Evolutionary conservation across 176 grass and related monocot genomes (phyloP), one percentile per base, ranked within the genome.

Genomic region (Aegilops sharonensis): DNA sequence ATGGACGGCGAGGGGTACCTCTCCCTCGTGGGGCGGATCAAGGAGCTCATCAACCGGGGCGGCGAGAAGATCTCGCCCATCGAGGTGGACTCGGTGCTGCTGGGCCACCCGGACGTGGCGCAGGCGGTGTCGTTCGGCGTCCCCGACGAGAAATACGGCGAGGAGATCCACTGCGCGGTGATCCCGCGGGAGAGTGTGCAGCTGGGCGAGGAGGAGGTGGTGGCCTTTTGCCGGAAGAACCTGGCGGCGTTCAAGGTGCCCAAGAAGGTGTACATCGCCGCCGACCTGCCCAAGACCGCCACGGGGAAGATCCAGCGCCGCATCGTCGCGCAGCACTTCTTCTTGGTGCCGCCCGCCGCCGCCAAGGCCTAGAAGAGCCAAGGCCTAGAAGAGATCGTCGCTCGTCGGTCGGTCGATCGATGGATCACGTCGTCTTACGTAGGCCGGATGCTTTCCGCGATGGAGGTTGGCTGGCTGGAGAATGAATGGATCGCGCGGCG

Each of bases 21-120:
- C 8, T 77, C 32, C 10, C 89, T 99, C 0, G 97, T 99, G 3
- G 94, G 97, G 6, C 75, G 97, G 11, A 99, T 99, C 90, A 99
- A 99, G 94, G 97, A 99, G 90, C 90, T 96, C 3, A 94, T 99
- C 80, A 99, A 99, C 89, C 90, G 94, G 27, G 97, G 97, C 84
- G 97, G 97, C 0, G 97, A 99, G 92, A 99, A 99, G 83, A 99
- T 99, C 47, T 99, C 97, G n/a, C 97, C 97, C 1, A 96, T 99
- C 73, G 97, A 99, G 81, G 97, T 99, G 35, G 97, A 99, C 83
- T 87, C 97, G 36, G 94, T 99, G 75, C 86, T 99, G 77, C 78
- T 99, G 2, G 85, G 5, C 4, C 89, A 90, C 71, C 87, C 97
- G 18, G 73, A 79, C 45, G 84, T 99, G 18, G 80, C 81, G 50